Conservation (phyloP, 2,329 filamentous ascomycete species). For the Monilinia fructicola region DNA sequence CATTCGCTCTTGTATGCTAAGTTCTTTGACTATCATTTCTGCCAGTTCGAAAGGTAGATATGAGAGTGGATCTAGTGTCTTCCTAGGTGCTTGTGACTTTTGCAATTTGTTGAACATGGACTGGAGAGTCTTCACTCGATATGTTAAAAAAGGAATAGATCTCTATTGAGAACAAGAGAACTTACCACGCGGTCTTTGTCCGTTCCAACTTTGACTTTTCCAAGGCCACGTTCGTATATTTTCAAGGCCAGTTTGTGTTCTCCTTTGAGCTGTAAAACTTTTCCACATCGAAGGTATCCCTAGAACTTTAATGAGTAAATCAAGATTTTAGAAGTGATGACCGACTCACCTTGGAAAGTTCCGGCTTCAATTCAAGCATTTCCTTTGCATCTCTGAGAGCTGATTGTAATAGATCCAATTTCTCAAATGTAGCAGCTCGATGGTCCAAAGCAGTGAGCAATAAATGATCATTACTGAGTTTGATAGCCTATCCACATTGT, state of each 20-base stretch:
- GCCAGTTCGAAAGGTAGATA: constrained; percentile 41
- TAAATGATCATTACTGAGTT: constrained; percentile 33
- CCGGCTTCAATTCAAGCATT: constrained; percentile 40
- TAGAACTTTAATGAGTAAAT: constrained; percentile 21
- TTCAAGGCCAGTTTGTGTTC: constrained; percentile 38
- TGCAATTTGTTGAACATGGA: constrained; percentile 37
- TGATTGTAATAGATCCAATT: constrained; percentile 34
- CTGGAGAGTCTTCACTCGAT: constrained; percentile 37
- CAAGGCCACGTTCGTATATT: constrained; percentile 41
- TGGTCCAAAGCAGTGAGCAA: constrained; percentile 40
- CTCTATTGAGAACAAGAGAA: background rate
- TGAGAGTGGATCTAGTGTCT: constrained; percentile 38
- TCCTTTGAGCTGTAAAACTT: constrained; percentile 38
- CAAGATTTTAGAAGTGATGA: background rate
- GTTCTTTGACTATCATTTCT: constrained; percentile 37
- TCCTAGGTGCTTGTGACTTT: constrained; percentile 31
- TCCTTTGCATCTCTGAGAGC: constrained; percentile 39
- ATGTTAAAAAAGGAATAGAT: constrained; percentile 13
- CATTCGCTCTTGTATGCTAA: constrained; percentile 38
- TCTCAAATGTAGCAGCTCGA: constrained; percentile 41
- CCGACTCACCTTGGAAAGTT: constrained; percentile 35
- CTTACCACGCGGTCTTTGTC: constrained; percentile 37
- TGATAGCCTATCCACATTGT: constrained; percentile 32
- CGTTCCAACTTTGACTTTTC: constrained; percentile 38
- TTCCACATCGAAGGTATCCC: constrained; percentile 42